Evolutionary conservation across 495 filamentous ascomycete genomes (phyloP).

Genomic region (Trichoderma parareesei): DNA sequence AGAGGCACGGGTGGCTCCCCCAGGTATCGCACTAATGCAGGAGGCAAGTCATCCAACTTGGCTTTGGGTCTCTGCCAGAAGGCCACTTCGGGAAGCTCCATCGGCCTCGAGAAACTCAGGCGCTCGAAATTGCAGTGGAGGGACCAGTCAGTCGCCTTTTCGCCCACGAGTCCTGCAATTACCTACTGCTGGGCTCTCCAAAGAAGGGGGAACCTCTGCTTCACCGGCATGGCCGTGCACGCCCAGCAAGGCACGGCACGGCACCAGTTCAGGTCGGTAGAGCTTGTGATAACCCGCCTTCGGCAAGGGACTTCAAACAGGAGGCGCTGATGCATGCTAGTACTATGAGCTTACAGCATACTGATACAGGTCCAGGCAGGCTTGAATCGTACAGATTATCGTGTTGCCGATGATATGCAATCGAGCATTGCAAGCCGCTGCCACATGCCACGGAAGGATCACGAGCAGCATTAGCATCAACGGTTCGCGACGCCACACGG

Average conservation of each 20-base stretch:
- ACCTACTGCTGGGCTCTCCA: background rate
- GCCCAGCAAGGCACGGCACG: background rate
- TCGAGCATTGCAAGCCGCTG: too few species aligned
- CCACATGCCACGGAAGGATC: background rate
- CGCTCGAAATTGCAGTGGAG: slow-evolving; percentile 1
- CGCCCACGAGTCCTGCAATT: slow-evolving; percentile 3
- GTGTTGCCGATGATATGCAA: background rate
- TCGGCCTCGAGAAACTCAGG: background rate
- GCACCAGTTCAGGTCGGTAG: background rate
- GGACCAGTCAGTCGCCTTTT: background rate
- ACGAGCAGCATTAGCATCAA: background rate
- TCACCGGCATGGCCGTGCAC: slow-evolving; percentile 1
- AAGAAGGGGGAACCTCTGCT: background rate
- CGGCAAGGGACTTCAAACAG: slow-evolving; percentile 4
- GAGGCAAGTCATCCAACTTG: slow-evolving; percentile 7
- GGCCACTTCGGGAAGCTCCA: slow-evolving; percentile 3
- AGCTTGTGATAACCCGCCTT: background rate
- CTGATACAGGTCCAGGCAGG: background rate
- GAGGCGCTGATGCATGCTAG: background rate
- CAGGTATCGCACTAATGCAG: slow-evolving; percentile 7
- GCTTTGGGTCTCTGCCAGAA: background rate
- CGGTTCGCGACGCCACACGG: background rate
- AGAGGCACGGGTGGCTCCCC: background rate
- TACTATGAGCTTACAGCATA: background rate
- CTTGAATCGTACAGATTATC: background rate